Evolutionary conservation across 192 early-diverging fungal species (phyloP).

Genomic region (Coemansia sp.): DNA sequence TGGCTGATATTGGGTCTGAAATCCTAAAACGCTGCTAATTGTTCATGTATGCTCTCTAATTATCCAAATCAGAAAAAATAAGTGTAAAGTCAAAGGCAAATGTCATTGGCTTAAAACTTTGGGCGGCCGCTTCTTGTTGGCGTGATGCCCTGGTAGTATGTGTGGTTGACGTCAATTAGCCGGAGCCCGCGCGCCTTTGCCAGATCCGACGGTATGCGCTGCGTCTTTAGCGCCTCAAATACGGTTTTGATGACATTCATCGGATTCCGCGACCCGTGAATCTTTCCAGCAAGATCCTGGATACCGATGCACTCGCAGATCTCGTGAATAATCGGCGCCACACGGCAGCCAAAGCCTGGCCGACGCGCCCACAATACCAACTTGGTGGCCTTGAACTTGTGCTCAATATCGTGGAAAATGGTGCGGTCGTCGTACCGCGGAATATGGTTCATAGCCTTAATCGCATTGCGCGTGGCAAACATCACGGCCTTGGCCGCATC

Average conservation of each 20-base stretch:
- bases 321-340: slow-evolving; percentile 93
- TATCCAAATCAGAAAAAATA: slow-evolving; percentile 1
- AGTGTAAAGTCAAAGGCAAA: background rate
- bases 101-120: background rate
- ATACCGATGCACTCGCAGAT: slow-evolving; percentile 92
- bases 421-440: slow-evolving; percentile 93
- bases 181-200: slow-evolving; percentile 84
- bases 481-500: slow-evolving; percentile 77
- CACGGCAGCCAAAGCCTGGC: slow-evolving; percentile 94
- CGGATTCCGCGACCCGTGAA: slow-evolving; percentile 88
- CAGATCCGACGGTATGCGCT: slow-evolving; percentile 83
- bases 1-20: background rate
- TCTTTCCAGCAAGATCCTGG: slow-evolving; percentile 87
- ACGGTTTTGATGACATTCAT: slow-evolving; percentile 98
- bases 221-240: slow-evolving; percentile 82
- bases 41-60: background rate
- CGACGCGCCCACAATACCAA: slow-evolving; percentile 79
- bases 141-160: slow-evolving; percentile 73
- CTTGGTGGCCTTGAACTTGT: slow-evolving; percentile 87
- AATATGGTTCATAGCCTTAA: slow-evolving; percentile 82
- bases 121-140: slow-evolving; percentile 6
- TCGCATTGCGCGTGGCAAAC: slow-evolving; percentile 85
- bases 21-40: background rate
- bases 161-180: slow-evolving; percentile 85
- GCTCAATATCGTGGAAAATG: slow-evolving; percentile 80